These are phyloP conservation scores for Blastobotrys attinorum DNA, from an alignment of 805 yeast genomes.

Conservation along the genomic window DNA sequence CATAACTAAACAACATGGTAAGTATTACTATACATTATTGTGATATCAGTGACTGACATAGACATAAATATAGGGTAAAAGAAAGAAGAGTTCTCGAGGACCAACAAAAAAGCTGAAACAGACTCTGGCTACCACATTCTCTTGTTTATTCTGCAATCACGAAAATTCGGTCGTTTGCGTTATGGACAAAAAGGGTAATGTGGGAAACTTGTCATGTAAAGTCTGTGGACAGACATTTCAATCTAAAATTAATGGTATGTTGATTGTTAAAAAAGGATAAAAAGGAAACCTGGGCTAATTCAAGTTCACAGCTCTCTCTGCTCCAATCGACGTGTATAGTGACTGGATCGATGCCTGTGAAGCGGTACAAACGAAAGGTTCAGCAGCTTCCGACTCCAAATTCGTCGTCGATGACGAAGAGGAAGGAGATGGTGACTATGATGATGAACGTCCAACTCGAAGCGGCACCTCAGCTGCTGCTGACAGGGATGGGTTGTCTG, in stretches of 20 bases:
- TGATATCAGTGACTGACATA: background rate
- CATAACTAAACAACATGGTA: background rate
- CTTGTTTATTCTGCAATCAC: constrained; percentile 92
- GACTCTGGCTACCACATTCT: constrained; percentile 71
- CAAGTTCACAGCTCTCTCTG: constrained; percentile 40
- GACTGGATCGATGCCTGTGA: constrained; percentile 98
- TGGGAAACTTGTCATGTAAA: constrained; percentile 82
- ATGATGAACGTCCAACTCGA: too few species aligned
- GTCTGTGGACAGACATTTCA: constrained; percentile 93
- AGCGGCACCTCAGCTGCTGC: too few species aligned
- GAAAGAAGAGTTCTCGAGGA: constrained; percentile 76
- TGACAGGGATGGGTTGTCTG: constrained; percentile 21
- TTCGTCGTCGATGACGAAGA: constrained; percentile 20
- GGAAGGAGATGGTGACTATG: constrained; percentile 21
- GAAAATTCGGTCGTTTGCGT: constrained; percentile 86
- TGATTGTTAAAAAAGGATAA: too few species aligned
- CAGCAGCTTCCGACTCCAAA: constrained; percentile 47
- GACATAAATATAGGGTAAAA: constrained; percentile 46
- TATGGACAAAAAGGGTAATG: constrained; percentile 74
- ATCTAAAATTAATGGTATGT: constrained; percentile 59
- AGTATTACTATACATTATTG: background rate
- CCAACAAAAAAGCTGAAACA: constrained; percentile 75
- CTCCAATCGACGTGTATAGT: constrained; percentile 89
- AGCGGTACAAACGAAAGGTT: constrained; percentile 37
- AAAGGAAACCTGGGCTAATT: background rate